Percentiles rank a stretch among this genome's conserved stretches.
Evolutionary conservation across 192 early-diverging fungal genomes (phyloP).

Genomic region (Chytriomyces sp.): DNA sequence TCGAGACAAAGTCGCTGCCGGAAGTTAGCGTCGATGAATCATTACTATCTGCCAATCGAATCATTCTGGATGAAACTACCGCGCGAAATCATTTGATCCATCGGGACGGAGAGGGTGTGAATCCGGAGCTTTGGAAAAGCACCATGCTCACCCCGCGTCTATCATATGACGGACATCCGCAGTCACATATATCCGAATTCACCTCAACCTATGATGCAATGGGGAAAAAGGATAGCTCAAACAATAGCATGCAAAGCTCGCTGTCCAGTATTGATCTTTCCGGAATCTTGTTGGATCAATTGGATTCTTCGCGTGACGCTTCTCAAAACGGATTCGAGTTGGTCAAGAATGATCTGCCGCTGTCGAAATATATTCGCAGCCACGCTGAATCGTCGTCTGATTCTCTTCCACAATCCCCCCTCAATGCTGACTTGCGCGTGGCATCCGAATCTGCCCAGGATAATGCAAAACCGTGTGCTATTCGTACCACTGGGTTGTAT

Average conservation of each 20-base stretch:
- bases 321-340: too few species aligned
- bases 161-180: background rate
- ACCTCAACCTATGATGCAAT: background rate
- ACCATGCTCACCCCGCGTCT: background rate
- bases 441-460: background rate
- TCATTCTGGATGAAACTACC: constrained; percentile 1
- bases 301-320: too few species aligned
- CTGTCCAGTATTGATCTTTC: too few species aligned
- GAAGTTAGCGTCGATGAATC: background rate
- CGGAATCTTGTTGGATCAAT: too few species aligned
- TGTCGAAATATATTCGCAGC: too few species aligned
- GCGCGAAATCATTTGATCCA: background rate
- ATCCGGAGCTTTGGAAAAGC: background rate
- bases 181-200: background rate
- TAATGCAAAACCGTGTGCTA: background rate
- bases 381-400: background rate
- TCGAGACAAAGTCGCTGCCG: background rate
- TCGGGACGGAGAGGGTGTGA: background rate
- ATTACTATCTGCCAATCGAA: background rate
- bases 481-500: background rate
- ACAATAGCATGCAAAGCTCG: background rate
- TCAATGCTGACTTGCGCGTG: background rate
- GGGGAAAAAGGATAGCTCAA: background rate
- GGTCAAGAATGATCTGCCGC: too few species aligned
- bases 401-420: background rate